These are phyloP conservation scores for Dendrobium officinale DNA, from an alignment of 106 monocot species.

Conservation along the genomic window DNA sequence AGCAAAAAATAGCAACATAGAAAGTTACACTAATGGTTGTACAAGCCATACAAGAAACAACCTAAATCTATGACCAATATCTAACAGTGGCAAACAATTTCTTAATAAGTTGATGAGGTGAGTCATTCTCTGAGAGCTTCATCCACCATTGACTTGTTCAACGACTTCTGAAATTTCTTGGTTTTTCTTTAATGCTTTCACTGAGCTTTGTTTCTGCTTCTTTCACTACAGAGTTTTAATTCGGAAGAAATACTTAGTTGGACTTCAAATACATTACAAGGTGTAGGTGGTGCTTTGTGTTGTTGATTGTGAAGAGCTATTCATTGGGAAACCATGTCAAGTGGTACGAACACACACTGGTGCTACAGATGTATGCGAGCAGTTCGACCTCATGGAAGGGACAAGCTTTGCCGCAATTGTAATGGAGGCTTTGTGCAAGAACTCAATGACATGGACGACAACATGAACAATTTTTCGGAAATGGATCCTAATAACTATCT, in stretches of 20 bases:
- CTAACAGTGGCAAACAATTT: too few species aligned
- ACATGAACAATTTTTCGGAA: conserved; percentile 15
- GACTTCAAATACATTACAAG: conserved; percentile 1
- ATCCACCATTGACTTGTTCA: too few species aligned
- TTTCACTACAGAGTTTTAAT: too few species aligned
- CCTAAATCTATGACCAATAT: too few species aligned
- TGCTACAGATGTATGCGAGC: conserved; percentile 54
- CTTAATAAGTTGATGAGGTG: too few species aligned
- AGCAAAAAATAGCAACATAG: too few species aligned
- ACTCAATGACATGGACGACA: conserved; percentile 29
- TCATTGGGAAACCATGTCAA: conserved; percentile 33
- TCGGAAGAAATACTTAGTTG: background rate
- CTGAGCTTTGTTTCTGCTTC: too few species aligned
- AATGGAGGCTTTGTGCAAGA: conserved; percentile 62
- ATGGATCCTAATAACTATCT: conserved; percentile 15
- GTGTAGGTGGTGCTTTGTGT: background rate
- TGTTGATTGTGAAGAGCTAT: background rate
- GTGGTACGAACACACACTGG: conserved; percentile 47
- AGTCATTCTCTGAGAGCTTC: too few species aligned
- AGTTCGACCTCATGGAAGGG: conserved; percentile 38
- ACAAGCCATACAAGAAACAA: too few species aligned
- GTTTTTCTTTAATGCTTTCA: too few species aligned
- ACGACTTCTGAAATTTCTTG: too few species aligned
- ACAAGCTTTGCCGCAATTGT: conserved; percentile 56
- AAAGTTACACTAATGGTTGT: too few species aligned